phyloP scores from a whole-genome alignment of 805 yeast genomes.

The Tetrapisispora nanseiensis region DNA sequence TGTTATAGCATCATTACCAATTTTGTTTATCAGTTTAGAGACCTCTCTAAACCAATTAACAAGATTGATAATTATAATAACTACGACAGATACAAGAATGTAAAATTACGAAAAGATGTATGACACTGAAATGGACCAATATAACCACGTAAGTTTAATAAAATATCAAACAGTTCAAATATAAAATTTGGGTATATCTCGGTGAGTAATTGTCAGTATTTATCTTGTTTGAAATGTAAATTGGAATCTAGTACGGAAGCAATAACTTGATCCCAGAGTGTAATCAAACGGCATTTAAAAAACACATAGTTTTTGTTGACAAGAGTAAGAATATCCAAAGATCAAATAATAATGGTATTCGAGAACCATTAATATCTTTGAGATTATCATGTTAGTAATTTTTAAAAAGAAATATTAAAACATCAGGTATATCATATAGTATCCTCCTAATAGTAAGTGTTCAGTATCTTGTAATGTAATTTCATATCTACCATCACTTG shows the following conservation, averaged over 20 bases:
- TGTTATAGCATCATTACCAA: background rate
- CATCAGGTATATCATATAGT: background rate
- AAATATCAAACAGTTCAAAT: background rate
- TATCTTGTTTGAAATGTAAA: slow-evolving; percentile 6
- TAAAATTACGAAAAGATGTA: background rate
- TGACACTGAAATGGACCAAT: slow-evolving; percentile 7
- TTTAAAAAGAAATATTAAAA: background rate
- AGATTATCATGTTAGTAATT: background rate
- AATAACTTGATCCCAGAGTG: slow-evolving; percentile 6
- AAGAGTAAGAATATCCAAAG: background rate
- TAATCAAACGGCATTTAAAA: slow-evolving; percentile 2
- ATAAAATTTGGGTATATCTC: slow-evolving; percentile 1
- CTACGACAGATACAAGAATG: background rate
- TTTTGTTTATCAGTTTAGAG: slow-evolving; percentile 1
- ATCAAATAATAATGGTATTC: background rate
- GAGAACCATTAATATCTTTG: background rate
- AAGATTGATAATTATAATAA: background rate
- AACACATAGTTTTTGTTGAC: background rate
- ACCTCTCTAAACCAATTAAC: slow-evolving; percentile 2
- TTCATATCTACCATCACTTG: too few species aligned
- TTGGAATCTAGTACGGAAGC: slow-evolving; percentile 4
- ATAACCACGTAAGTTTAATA: background rate
- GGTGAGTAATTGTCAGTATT: slow-evolving; percentile 5
- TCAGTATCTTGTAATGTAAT: too few species aligned
- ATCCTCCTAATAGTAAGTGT: too few species aligned